These are phyloP conservation scores for Onygena corvina DNA, from an alignment of 2,329 filamentous ascomycete species.

Conservation along the genomic window DNA sequence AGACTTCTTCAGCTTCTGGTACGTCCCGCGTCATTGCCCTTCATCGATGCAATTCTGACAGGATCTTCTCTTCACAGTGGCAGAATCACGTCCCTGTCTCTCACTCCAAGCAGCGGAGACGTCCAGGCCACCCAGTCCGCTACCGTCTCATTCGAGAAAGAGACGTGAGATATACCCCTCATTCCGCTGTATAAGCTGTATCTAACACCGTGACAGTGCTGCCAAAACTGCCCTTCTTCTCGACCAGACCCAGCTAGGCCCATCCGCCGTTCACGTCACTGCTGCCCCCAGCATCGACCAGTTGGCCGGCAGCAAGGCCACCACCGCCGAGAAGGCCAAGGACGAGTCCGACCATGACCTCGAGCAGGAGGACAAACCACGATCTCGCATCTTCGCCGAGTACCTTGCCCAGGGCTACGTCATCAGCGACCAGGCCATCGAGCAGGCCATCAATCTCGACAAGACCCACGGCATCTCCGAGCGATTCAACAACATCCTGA, in stretches of 20 bases:
- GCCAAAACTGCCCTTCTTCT: slow-evolving; percentile 94
- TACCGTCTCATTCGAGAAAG: slow-evolving; percentile 92
- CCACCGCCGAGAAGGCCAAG: slow-evolving; percentile 42
- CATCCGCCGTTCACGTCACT: slow-evolving; percentile 62
- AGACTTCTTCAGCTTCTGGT: slow-evolving; percentile 97
- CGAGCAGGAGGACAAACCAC: slow-evolving; percentile 92
- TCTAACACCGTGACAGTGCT: slow-evolving; percentile 37
- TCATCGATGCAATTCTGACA: slow-evolving; percentile 16
- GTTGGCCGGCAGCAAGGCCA: slow-evolving; percentile 47
- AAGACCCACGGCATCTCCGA: slow-evolving; percentile 73
- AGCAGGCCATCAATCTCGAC: slow-evolving; percentile 77
- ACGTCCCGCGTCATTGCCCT: slow-evolving; percentile 25
- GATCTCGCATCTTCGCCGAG: slow-evolving; percentile 84
- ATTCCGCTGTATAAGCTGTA: slow-evolving; percentile 7
- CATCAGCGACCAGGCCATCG: slow-evolving; percentile 63
- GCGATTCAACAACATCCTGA: slow-evolving; percentile 66
- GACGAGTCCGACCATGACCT: slow-evolving; percentile 54
- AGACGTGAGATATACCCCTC: slow-evolving; percentile 44
- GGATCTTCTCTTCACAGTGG: slow-evolving; percentile 46
- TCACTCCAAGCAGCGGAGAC: slow-evolving; percentile 48
- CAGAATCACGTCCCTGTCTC: slow-evolving; percentile 75
- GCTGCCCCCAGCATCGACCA: slow-evolving; percentile 57
- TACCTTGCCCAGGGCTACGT: slow-evolving; percentile 93
- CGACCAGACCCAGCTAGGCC: slow-evolving; percentile 88
- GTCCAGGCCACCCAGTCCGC: slow-evolving; percentile 62